A percentile compares a stretch with the other conserved stretches of the same genome.
Conservation (phyloP, 1,284 basidiomycete genomes). For the Rhodotorula sp. region DNA sequence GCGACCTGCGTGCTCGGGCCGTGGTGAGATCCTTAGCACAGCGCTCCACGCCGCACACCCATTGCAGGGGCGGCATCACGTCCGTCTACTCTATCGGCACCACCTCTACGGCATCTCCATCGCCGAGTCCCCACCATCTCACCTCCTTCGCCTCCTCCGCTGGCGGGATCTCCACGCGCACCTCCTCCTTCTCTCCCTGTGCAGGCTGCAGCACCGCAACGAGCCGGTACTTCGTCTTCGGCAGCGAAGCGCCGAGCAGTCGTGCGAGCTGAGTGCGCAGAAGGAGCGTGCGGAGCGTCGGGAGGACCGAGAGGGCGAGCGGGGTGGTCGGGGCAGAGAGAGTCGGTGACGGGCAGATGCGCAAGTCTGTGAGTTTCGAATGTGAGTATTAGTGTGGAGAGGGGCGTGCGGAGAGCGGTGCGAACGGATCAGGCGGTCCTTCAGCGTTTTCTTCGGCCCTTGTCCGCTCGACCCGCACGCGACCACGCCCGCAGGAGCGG, state of each 20-base stretch:
- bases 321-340: not conserved
- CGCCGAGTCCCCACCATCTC: slow-evolving; percentile 36
- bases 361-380: not conserved
- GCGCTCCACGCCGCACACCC: too few species aligned
- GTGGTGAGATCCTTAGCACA: too few species aligned
- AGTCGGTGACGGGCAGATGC: not conserved
- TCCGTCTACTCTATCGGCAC: not conserved
- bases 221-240: slow-evolving; percentile 25
- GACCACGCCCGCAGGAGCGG: too few species aligned
- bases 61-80: too few species aligned
- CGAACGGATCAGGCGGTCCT: not conserved
- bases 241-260: slow-evolving; percentile 15
- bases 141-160: slow-evolving; percentile 35
- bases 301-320: slow-evolving; percentile 23
- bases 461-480: too few species aligned
- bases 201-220: slow-evolving; percentile 18
- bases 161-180: slow-evolving; percentile 27
- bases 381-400: too few species aligned
- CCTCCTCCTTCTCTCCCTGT: not conserved
- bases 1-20: too few species aligned
- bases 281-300: slow-evolving; percentile 27
- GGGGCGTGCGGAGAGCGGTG: too few species aligned
- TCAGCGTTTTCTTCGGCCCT: not conserved
- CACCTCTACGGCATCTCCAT: slow-evolving; percentile 29
- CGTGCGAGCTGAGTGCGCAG: slow-evolving; percentile 33